phyloP scores from a whole-genome alignment of 2,329 filamentous ascomycete genomes.

The Fusarium sulawesiense region DNA sequence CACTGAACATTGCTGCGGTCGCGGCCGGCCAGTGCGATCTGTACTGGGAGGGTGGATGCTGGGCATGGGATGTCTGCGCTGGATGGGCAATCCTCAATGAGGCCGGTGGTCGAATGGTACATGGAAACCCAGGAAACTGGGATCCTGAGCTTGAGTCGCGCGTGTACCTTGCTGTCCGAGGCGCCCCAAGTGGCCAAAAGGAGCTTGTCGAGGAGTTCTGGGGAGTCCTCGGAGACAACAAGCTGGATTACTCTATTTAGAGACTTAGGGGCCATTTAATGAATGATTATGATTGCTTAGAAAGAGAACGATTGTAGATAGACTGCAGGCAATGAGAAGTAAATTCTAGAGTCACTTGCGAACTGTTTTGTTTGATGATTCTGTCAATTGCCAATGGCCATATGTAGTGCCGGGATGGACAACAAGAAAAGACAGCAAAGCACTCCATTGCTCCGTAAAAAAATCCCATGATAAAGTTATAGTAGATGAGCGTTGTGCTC shows the following conservation, averaged over 20 bases:
- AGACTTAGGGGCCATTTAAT: neutral
- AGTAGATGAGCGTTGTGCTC: slow-evolving; percentile 21
- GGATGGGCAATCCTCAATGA: slow-evolving; percentile 82
- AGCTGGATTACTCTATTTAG: slow-evolving; percentile 59
- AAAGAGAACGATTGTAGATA: slow-evolving; percentile 7
- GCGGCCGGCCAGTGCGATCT: slow-evolving; percentile 77
- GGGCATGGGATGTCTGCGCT: slow-evolving; percentile 87
- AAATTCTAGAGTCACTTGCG: slow-evolving; percentile 2
- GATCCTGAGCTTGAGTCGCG: slow-evolving; percentile 68
- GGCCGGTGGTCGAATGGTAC: slow-evolving; percentile 77
- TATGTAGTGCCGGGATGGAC: slow-evolving; percentile 29
- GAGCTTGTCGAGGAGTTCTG: slow-evolving; percentile 74
- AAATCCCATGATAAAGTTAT: slow-evolving; percentile 44
- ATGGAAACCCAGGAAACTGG: slow-evolving; percentile 81
- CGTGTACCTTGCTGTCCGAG: slow-evolving; percentile 72
- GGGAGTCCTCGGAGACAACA: slow-evolving; percentile 66
- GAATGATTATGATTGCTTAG: too few relatives aligned
- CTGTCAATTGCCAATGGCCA: slow-evolving; percentile 33
- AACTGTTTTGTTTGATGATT: slow-evolving; percentile 19
- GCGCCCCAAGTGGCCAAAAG: slow-evolving; percentile 68
- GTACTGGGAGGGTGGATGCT: slow-evolving; percentile 88
- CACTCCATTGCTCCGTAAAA: slow-evolving; percentile 35
- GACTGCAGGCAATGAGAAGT: neutral
- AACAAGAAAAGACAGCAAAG: slow-evolving; percentile 31
- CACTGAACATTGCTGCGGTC: slow-evolving; percentile 78